Conservation (phyloP, 768 basidiomycete species). For the Lactifluus piperatus region DNA sequence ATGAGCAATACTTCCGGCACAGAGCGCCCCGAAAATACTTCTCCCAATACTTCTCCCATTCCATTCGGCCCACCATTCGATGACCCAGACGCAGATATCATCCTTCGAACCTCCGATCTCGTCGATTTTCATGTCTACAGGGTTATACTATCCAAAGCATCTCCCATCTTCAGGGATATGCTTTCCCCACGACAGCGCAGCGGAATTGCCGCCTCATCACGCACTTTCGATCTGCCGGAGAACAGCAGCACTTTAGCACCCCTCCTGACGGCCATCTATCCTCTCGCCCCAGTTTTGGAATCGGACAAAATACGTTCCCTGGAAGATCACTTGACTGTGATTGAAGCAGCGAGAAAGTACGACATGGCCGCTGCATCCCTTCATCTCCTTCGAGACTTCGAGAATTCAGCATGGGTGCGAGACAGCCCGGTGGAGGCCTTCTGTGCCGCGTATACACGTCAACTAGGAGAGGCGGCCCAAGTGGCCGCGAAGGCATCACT, state of each 20-base stretch:
- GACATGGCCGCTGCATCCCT: background rate
- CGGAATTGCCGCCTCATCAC: background rate
- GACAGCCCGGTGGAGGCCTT: background rate
- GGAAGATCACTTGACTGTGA: background rate
- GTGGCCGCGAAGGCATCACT: background rate
- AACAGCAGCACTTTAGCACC: background rate
- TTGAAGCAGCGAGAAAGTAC: background rate
- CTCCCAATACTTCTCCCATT: background rate
- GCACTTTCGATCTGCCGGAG: background rate
- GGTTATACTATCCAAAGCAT: constrained; percentile 14
- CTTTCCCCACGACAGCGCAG: background rate
- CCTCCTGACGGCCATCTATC: background rate
- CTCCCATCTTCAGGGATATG: constrained; percentile 11
- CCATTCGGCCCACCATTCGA: background rate
- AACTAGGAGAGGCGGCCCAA: background rate
- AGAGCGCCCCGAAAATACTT: background rate
- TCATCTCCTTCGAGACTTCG: background rate
- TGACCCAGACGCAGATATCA: constrained; percentile 12
- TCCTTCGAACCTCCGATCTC: constrained; percentile 15
- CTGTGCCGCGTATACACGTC: background rate
- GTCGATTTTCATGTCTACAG: constrained; percentile 17
- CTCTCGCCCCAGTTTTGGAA: background rate
- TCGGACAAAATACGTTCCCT: background rate
- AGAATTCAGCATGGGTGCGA: background rate
- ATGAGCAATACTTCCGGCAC: background rate